These are phyloP conservation scores for Cercospora brassicicola DNA, from an alignment of 2,329 filamentous ascomycete genomes.

Conservation along the genomic window DNA sequence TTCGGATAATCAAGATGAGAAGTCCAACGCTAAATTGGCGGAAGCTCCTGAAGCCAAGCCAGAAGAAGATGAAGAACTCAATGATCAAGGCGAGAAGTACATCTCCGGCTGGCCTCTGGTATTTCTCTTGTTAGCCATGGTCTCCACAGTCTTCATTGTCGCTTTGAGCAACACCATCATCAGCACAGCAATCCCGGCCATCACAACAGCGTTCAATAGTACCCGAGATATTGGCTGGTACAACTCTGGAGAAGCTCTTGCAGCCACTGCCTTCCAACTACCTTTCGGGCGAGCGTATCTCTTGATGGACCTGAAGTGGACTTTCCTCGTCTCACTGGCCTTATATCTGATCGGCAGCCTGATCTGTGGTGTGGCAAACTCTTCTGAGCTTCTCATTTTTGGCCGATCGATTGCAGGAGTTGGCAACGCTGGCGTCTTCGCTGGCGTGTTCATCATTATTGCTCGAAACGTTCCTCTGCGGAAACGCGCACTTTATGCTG, in stretches of 20 bases:
- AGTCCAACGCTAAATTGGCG: background rate
- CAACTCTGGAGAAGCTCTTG: constrained; percentile 47
- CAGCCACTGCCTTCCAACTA: constrained; percentile 45
- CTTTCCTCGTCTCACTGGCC: constrained; percentile 42
- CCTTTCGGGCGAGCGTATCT: constrained; percentile 46
- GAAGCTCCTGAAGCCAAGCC: background rate
- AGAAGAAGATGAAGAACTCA: background rate
- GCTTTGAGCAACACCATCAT: constrained; percentile 38
- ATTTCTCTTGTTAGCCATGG: background rate
- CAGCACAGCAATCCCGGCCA: constrained; percentile 50
- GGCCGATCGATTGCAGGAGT: constrained; percentile 56
- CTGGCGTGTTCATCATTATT: constrained; percentile 40
- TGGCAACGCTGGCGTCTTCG: constrained; percentile 54
- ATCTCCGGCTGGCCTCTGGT: background rate
- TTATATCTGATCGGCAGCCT: constrained; percentile 52
- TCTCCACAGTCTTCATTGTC: constrained; percentile 24
- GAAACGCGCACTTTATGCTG: constrained; percentile 24
- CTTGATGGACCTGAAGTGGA: constrained; percentile 48
- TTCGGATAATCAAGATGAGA: constrained; percentile 1
- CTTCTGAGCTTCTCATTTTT: constrained; percentile 53
- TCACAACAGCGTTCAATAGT: constrained; percentile 50
- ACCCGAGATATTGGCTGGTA: constrained; percentile 53
- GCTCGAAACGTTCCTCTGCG: constrained; percentile 21
- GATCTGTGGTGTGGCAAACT: constrained; percentile 51
- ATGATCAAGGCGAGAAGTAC: background rate